Evolutionary conservation across 1,284 basidiomycete genomes (phyloP), one percentile per base, ranked within the genome.

Genomic region (Pulveroboletus ridleyi): DNA sequence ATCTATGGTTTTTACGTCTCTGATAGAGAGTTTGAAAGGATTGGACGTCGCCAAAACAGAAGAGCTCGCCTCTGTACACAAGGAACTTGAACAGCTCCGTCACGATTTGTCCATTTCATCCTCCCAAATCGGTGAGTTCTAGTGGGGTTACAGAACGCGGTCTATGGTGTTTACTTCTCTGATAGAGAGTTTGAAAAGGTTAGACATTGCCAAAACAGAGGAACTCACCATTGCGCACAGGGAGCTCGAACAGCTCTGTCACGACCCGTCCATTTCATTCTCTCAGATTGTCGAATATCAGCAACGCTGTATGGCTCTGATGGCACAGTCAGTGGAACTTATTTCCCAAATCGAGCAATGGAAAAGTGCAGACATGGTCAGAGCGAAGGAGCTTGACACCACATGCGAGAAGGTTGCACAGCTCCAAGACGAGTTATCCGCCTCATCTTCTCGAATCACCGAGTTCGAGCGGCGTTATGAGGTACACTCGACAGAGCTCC

Each of bases 371-470:
- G 18, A 20, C 15, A 14, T 22, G 2, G 4, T 22, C 13, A 35
- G 35, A n/a, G 14, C 14, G 7, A 25, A 42, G 25, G 39, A 67
- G 14, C 55, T 68, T 22, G 14, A 6, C 18, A 15, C 22, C 17
- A 13, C 6, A n/a, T 39, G 44, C 41, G 8, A 66, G 64, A 29
- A 59, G 23, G 35, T 66, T 9, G 52, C 60, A 29, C 29, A 52
- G 35, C 55, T 60, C 22, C 62, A 65, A 13, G 1, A 10, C 22
- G 54, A 55, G 11, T 10, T 55, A 22, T 55, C 53, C 29, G n/a
- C 17, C 20, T 55, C 53, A 10, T 35, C 33, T n/a, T 35, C 33
- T n/a, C 53, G 53, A 4, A 14, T 35, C 53, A 55, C 15, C 53
- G 66, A 64, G 14, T 35, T 54, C 20, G 25, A 29, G 25, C 44